phyloP scores from a whole-genome alignment of 163 green algal genomes.

The Picocystis sp. region DNA sequence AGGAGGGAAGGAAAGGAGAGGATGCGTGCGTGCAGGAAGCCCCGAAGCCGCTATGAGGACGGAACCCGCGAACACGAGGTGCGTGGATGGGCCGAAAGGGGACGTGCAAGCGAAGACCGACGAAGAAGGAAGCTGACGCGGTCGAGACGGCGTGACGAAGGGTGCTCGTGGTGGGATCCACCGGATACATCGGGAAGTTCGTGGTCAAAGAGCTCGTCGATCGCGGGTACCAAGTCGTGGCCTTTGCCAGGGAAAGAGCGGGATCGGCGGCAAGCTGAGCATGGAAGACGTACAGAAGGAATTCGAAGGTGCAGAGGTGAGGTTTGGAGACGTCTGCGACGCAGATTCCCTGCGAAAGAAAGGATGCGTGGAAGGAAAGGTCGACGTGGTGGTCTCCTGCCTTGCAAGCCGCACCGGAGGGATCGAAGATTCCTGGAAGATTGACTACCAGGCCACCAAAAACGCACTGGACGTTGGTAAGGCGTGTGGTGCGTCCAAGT shows the following conservation, averaged over 20 bases:
- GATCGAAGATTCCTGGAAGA: no score
- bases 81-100: no score
- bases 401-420: slow-evolving; percentile 77
- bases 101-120: no score
- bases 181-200: slow-evolving; percentile 90
- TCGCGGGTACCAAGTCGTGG: slow-evolving; percentile 63
- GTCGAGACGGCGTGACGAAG: no score
- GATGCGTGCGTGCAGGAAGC: no score
- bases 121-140: no score
- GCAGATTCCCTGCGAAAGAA: slow-evolving; percentile 41
- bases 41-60: no score
- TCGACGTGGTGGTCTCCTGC: slow-evolving; percentile 92
- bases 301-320: slow-evolving; percentile 63
- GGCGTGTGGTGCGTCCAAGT: slow-evolving; percentile 57
- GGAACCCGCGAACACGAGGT: no score
- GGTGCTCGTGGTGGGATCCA: no score
- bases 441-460: slow-evolving; percentile 63
- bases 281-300: no score
- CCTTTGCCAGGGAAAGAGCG: slow-evolving; percentile 67
- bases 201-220: slow-evolving; percentile 33
- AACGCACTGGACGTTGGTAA: slow-evolving; percentile 70
- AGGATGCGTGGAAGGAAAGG: slow-evolving; percentile 24
- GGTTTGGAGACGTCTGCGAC: slow-evolving; percentile 71
- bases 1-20: no score
- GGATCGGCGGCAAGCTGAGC: slow-evolving; percentile 70